Evolutionary conservation across 2,329 filamentous ascomycete species (phyloP).

Genomic region (Neofusicoccum umdonicola): DNA sequence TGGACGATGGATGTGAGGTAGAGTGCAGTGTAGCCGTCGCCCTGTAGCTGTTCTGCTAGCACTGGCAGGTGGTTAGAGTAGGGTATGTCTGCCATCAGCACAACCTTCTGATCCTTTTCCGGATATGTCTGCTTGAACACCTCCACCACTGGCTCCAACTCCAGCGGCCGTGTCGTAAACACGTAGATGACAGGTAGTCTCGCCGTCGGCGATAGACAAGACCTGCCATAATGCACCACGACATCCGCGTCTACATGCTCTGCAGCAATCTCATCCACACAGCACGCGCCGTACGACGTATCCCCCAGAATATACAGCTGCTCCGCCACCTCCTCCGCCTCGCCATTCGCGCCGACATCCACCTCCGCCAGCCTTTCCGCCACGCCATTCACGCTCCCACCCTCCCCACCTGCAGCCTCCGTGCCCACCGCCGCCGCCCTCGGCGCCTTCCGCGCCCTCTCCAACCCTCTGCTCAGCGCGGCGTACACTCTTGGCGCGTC

Average conservation of each 20-base stretch:
- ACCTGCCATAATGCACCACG: slow-evolving; percentile 89
- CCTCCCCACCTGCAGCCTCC: neutral
- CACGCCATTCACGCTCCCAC: neutral
- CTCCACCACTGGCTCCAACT: slow-evolving; percentile 56
- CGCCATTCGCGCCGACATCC: neutral
- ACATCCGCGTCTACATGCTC: slow-evolving; percentile 90
- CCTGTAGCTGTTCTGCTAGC: slow-evolving; percentile 55
- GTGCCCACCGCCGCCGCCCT: neutral
- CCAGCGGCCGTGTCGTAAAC: slow-evolving; percentile 73
- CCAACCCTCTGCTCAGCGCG: slow-evolving; percentile 56
- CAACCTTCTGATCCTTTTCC: slow-evolving; percentile 61
- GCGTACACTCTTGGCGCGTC: slow-evolving; percentile 81
- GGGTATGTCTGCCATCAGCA: slow-evolving; percentile 87
- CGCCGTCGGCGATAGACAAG: slow-evolving; percentile 87
- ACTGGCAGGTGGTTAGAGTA: slow-evolving; percentile 71
- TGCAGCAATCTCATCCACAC: slow-evolving; percentile 93
- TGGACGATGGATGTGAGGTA: slow-evolving; percentile 71
- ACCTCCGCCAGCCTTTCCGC: neutral
- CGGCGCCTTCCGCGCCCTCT: neutral
- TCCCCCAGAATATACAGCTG: slow-evolving; percentile 84
- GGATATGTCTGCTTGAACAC: slow-evolving; percentile 70
- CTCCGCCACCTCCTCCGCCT: slow-evolving; percentile 27
- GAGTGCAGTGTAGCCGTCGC: slow-evolving; percentile 66
- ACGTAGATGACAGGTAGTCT: slow-evolving; percentile 86
- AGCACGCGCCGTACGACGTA: slow-evolving; percentile 95